Evolutionary conservation across 2,329 filamentous ascomycete genomes (phyloP).

Genomic region (Exophiala dermatitidis): DNA sequence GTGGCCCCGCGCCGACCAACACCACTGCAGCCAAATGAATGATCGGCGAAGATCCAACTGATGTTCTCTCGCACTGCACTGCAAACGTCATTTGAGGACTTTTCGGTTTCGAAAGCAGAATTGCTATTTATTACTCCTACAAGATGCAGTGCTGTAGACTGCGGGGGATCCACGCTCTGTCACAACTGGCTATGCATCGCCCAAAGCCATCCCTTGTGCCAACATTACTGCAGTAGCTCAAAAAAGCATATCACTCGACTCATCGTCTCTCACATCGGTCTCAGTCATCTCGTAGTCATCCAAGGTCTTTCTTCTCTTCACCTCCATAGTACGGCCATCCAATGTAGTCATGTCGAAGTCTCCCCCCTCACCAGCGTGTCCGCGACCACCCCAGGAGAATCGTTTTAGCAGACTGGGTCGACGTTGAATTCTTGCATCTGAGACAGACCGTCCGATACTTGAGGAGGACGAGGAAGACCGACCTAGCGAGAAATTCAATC

Average conservation of each 20-base stretch:
- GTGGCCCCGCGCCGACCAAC: no score
- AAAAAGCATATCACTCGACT: conserved; percentile 21
- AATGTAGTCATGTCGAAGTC: conserved; percentile 10
- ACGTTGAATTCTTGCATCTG: conserved; percentile 14
- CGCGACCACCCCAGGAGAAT: conserved; percentile 18
- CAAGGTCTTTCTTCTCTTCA: conserved; percentile 23
- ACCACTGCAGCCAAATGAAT: no score
- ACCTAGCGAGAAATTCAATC: conserved; percentile 8
- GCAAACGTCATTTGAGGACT: no score
- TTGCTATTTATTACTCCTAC: no score
- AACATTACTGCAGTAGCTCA: background rate
- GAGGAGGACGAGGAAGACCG: conserved; percentile 15
- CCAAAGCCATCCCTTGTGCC: conserved; percentile 2
- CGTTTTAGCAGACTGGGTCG: conserved; percentile 18
- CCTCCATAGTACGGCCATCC: conserved; percentile 17
- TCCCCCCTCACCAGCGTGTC: conserved; percentile 1
- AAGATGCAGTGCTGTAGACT: background rate
- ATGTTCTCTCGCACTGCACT: no score
- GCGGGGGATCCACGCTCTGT: background rate
- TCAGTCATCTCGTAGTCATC: conserved; percentile 21
- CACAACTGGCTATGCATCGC: background rate
- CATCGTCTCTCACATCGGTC: conserved; percentile 12
- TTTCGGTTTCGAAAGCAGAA: no score
- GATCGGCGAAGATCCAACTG: no score
- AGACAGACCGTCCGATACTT: conserved; percentile 5